Base-by-base conservation (phyloP, 371 early-diverging fungal genomes). In the Lichtheimia ornata region DNA sequence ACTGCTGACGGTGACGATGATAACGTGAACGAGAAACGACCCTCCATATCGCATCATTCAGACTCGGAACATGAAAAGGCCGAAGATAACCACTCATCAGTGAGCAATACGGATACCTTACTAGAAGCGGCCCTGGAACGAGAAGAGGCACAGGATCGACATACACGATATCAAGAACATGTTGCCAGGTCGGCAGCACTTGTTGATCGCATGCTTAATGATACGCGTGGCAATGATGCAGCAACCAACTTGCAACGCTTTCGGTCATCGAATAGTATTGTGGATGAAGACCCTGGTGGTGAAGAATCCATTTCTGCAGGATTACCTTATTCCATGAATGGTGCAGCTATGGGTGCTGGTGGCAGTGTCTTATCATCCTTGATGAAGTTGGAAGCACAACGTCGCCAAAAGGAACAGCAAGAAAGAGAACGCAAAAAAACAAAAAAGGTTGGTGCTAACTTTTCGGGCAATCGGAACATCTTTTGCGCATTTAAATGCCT, bases 91-190 rank as follows among this genome's bases (percentile, higher is more conserved):
- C 20, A 47, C 5, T n/a, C 47, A n/a, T 22, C 22, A 13, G 47
- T n/a, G 11, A n/a, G 47, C n/a, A 18, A n/a, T n/a, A 47, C 72
- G 2, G 61, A 70, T 45, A 68, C 79, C 2, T 61, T 79, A 1
- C 71, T 79, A 12, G 76, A 76, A 44, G 79, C 79, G 6, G 79
- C 76, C 12, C 54, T 79, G 53, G 79, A 76, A 51, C 70, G 75
- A 56, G 67, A 45, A 0, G 74, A 76, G 41, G 72, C 71, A 0
- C 63, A 67, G 51, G 72, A 71, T 13, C 55, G 79, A 42, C 79
- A 79, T 66, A 67, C 72, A 28, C 64, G 72, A 17, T 79, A 74
- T 58, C 74, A 66, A 57, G 76, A 76, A 24, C 79, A 79, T 67
- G 67, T 79, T 17, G 65, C 66, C 24, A 73, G 74, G 58, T 74